These are phyloP conservation scores for Solanum hybrid DNA, from an alignment of 305 asterid genomes.

Conservation along the genomic window DNA sequence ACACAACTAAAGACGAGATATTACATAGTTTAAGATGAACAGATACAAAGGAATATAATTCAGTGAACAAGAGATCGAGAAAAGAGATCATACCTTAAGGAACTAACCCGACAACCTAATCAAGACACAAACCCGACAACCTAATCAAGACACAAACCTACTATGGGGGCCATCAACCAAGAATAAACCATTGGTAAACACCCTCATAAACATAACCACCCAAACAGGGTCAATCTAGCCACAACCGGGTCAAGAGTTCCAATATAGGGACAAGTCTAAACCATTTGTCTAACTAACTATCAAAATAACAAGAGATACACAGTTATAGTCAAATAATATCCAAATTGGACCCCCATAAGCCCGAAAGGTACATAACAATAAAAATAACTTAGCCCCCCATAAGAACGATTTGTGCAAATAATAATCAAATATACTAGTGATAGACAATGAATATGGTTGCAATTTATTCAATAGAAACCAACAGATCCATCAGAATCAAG, in stretches of 20 bases:
- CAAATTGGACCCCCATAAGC: neutral
- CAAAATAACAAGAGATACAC: neutral
- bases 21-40: neutral
- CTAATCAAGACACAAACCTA: neutral
- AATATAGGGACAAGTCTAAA: too few relatives aligned
- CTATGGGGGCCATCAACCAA: neutral
- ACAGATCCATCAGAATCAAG: neutral
- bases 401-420: neutral
- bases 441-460: neutral
- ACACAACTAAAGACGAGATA: neutral
- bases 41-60: neutral
- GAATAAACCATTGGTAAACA: neutral
- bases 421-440: neutral
- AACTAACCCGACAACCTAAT: too few relatives aligned
- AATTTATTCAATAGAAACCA: neutral
- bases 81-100: neutral
- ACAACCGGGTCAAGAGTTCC: neutral
- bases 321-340: neutral
- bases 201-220: neutral
- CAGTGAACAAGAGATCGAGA: neutral
- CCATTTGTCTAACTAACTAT: neutral
- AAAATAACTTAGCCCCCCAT: neutral
- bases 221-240: neutral
- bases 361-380: neutral
- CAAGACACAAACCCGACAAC: neutral